Percentiles rank a stretch among this genome's conserved stretches.
Conservation (phyloP, 1,284 basidiomycete species). For the Apiotrichum porosum region DNA sequence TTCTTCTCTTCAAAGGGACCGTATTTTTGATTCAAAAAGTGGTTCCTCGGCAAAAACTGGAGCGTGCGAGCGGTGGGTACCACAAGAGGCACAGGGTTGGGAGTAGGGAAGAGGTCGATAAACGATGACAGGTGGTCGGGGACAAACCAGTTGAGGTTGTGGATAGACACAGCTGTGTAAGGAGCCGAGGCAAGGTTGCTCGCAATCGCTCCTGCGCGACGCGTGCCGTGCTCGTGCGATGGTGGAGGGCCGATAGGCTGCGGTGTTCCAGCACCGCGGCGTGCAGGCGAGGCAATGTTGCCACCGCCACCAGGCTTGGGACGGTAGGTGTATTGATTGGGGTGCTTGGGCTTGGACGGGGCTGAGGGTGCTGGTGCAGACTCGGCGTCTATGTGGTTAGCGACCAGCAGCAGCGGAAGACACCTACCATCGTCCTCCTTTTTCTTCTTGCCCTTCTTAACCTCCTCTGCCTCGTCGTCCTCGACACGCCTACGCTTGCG, state of each 20-base stretch:
- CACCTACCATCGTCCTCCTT: conserved; percentile 43
- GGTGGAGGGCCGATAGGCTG: conserved; percentile 26
- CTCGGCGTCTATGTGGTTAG: conserved; percentile 7
- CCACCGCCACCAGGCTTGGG: conserved; percentile 42
- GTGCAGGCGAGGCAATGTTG: conserved; percentile 19
- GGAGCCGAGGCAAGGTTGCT: conserved; percentile 29
- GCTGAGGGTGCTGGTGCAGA: conserved; percentile 4
- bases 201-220: conserved; percentile 44
- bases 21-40: conserved; percentile 35
- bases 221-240: conserved; percentile 42
- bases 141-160: conserved; percentile 66
- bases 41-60: conserved; percentile 32
- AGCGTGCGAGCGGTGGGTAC: conserved; percentile 53
- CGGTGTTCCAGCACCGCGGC: conserved; percentile 19
- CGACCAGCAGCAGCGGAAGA: not conserved
- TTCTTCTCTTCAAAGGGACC: conserved; percentile 37
- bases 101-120: conserved; percentile 72
- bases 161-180: conserved; percentile 28
- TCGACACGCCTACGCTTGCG: conserved; percentile 19
- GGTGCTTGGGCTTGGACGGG: conserved; percentile 48
- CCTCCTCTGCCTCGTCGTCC: conserved; percentile 25
- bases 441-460: conserved; percentile 32
- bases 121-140: conserved; percentile 92
- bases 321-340: conserved; percentile 60
- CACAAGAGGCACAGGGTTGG: conserved; percentile 67